A percentile compares a stretch with the other conserved stretches of the same genome.
phyloP scores from a whole-genome alignment of 73 alveolate species.

The Paraurostyla sp. region DNA sequence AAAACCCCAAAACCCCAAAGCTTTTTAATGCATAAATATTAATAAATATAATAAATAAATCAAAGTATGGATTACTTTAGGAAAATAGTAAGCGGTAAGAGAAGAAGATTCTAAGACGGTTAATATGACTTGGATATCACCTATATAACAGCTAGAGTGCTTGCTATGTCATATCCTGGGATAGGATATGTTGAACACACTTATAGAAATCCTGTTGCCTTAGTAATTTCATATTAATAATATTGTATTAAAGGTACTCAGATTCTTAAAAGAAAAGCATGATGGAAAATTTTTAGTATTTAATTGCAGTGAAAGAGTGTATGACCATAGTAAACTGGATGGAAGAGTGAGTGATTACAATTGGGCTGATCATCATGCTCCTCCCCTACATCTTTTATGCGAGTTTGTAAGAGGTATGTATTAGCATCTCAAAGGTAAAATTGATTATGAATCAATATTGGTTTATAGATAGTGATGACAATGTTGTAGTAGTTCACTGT shows the following conservation, averaged over 20 bases:
- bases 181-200: conserved; percentile 66
- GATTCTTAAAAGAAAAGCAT: conserved; percentile 75
- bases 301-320: conserved; percentile 80
- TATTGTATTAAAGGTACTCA: conserved; percentile 43
- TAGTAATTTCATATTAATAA: conserved; percentile 10
- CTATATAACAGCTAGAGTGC: conserved; percentile 91
- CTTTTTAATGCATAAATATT: background rate
- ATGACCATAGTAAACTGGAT: conserved; percentile 76
- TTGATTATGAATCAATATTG: background rate
- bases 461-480: conserved; percentile 61
- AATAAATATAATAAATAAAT: background rate
- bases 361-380: conserved; percentile 95
- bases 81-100: conserved; percentile 87
- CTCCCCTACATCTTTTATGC: conserved; percentile 87
- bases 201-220: conserved; percentile 53
- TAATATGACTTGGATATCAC: conserved; percentile 92
- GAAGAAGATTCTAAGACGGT: conserved; percentile 86
- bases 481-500: conserved; percentile 94
- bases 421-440: conserved; percentile 65
- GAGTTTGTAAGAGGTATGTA: conserved; percentile 86
- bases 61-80: conserved; percentile 89
- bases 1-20: conserved; percentile 33
- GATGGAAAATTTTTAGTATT: conserved; percentile 65
- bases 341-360: conserved; percentile 77
- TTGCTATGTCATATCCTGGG: conserved; percentile 96